These are phyloP conservation scores for Cercospora sojina DNA, from an alignment of 2,329 filamentous ascomycete species.

Conservation along the genomic window DNA sequence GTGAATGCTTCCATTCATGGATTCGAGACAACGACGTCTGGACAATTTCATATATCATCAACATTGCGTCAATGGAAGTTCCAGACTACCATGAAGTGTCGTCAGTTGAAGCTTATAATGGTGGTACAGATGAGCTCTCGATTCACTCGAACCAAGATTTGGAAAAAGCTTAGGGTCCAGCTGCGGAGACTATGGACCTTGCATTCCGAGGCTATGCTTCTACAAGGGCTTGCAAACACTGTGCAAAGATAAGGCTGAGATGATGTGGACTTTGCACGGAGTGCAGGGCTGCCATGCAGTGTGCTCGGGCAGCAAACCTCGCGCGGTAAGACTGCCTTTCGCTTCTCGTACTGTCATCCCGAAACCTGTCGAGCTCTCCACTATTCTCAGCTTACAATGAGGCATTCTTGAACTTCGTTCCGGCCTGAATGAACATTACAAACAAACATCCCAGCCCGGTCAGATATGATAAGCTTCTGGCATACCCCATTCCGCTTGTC, in stretches of 20 bases:
- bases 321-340: neutral
- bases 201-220: neutral
- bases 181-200: neutral
- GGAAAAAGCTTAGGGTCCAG: neutral
- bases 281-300: neutral
- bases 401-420: constrained; percentile 25
- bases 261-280: neutral
- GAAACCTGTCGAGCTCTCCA: neutral
- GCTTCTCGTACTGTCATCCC: neutral
- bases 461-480: constrained; percentile 29
- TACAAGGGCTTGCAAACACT: neutral
- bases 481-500: constrained; percentile 21
- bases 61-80: neutral
- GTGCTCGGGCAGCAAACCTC: neutral
- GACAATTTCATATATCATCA: neutral
- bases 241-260: neutral
- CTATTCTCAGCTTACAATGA: neutral
- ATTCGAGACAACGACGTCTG: neutral
- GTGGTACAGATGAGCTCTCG: neutral
- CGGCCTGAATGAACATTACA: constrained; percentile 33
- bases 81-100: neutral
- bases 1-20: neutral
- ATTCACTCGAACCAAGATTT: constrained; percentile 8
- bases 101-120: neutral
- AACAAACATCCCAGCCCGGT: constrained; percentile 28